Percentiles rank a stretch among this genome's conserved stretches.
phyloP scores from a whole-genome alignment of 768 basidiomycete genomes.

The Clavaria fumosa region DNA sequence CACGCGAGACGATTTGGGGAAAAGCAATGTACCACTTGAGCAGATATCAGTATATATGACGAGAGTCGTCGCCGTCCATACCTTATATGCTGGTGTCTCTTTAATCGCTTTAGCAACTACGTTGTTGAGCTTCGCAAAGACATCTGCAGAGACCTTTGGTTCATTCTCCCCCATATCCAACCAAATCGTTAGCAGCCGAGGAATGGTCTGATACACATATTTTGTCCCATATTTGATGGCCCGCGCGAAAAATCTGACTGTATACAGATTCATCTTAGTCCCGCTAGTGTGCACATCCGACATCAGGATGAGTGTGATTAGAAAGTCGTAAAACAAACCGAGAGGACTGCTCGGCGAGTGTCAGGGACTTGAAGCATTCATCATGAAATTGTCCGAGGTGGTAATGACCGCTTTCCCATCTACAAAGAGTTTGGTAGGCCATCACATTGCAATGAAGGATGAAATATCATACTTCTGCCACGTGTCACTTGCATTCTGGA shows the following conservation, averaged over 20 bases:
- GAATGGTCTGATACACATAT: conserved; percentile 91
- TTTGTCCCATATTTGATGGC: conserved; percentile 79
- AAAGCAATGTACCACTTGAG: conserved; percentile 88
- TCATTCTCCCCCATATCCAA: conserved; percentile 69
- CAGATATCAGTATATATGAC: too few species aligned
- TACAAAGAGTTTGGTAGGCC: conserved; percentile 15
- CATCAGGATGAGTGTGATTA: background rate
- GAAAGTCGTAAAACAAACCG: background rate
- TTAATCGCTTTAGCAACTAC: conserved; percentile 39
- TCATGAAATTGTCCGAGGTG: conserved; percentile 86
- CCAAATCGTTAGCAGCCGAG: conserved; percentile 89
- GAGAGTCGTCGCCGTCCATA: conserved; percentile 13
- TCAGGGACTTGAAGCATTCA: conserved; percentile 45
- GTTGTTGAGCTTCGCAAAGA: conserved; percentile 41
- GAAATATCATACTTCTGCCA: conserved; percentile 29
- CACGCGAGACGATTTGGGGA: conserved; percentile 90
- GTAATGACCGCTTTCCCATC: conserved; percentile 78
- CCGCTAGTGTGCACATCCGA: too few species aligned
- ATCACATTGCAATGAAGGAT: background rate
- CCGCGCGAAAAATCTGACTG: conserved; percentile 49
- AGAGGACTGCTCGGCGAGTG: conserved; percentile 25
- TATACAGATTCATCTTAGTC: conserved; percentile 46
- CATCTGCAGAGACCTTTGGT: conserved; percentile 17
- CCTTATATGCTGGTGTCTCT: conserved; percentile 69
- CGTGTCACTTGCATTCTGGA: conserved; percentile 33